A percentile compares a stretch with the other conserved stretches of the same genome.
These are phyloP conservation scores for Tritrichomonas foetus DNA, from an alignment of 208 protist genomes.

Conservation along the genomic window DNA sequence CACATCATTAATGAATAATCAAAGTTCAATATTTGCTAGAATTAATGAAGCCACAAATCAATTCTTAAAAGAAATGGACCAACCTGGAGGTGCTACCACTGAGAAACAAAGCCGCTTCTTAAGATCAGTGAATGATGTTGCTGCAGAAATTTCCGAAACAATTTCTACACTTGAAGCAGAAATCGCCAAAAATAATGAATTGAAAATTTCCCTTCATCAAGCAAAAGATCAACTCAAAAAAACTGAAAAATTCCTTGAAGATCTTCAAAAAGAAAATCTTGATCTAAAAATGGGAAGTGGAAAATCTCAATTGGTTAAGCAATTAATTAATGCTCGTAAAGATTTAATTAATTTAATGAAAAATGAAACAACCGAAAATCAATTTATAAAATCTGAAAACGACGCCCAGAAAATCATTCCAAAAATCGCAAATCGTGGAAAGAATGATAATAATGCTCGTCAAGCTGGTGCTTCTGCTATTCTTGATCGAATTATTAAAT, in stretches of 20 bases:
- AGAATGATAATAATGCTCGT: background rate
- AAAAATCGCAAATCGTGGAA: background rate
- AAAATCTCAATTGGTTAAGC: background rate
- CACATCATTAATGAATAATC: no score
- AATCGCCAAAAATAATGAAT: background rate
- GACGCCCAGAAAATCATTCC: background rate
- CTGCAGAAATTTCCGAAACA: background rate
- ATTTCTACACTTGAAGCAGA: background rate
- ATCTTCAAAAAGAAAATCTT: background rate
- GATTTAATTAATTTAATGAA: background rate
- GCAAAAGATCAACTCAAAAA: background rate
- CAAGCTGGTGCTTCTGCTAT: background rate
- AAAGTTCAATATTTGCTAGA: no score
- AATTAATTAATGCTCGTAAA: background rate
- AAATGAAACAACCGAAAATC: background rate
- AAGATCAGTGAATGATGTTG: background rate
- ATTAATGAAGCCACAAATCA: no score
- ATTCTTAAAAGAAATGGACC: no score
- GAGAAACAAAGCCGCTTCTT: no score
- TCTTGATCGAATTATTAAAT: background rate
- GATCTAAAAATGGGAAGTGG: background rate
- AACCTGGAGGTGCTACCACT: no score
- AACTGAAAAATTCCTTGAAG: background rate
- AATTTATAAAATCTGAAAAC: background rate
- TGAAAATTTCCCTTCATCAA: background rate